Percentiles rank a stretch among this genome's conserved stretches.
These are phyloP conservation scores for Juncus effusus DNA, from an alignment of 176 grass and related monocot genomes.

Conservation along the genomic window DNA sequence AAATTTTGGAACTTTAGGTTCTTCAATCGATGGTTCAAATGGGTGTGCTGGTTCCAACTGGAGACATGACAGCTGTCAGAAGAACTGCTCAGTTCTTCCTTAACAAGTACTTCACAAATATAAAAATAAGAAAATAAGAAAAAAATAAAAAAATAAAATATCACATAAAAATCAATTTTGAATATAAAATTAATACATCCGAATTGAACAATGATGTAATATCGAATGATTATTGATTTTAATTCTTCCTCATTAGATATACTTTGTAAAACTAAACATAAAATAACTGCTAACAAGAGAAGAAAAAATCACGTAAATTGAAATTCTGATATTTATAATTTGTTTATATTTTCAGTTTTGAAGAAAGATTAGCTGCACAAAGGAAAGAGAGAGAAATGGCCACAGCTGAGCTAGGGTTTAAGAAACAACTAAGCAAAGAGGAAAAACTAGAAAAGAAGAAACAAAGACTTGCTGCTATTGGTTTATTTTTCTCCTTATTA, in stretches of 20 bases:
- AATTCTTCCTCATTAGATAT: background rate
- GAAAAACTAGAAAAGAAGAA: constrained; percentile 94
- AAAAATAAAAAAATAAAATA: no score
- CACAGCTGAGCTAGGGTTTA: constrained; percentile 67
- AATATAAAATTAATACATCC: no score
- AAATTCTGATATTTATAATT: background rate
- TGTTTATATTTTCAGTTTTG: constrained; percentile 48
- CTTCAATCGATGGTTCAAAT: constrained; percentile 95
- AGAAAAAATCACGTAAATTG: background rate
- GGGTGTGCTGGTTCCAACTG: constrained; percentile 98
- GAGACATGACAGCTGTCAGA: constrained; percentile 99
- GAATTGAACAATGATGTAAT: constrained; percentile 10
- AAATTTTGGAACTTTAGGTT: constrained; percentile 40
- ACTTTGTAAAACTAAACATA: no score
- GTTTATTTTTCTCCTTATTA: constrained; percentile 34
- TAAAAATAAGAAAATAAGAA: background rate
- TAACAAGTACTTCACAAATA: constrained; percentile 46
- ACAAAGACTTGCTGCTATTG: constrained; percentile 92
- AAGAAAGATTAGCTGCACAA: constrained; percentile 76
- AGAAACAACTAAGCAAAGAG: constrained; percentile 71
- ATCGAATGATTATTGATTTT: constrained; percentile 13
- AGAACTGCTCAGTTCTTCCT: constrained; percentile 97
- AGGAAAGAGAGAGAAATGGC: constrained; percentile 85
- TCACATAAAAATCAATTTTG: no score
- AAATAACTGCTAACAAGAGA: no score